A percentile compares a stretch with the other conserved stretches of the same genome.
phyloP scores from a whole-genome alignment of 75 land plant species.

The Gnetum montanum region DNA sequence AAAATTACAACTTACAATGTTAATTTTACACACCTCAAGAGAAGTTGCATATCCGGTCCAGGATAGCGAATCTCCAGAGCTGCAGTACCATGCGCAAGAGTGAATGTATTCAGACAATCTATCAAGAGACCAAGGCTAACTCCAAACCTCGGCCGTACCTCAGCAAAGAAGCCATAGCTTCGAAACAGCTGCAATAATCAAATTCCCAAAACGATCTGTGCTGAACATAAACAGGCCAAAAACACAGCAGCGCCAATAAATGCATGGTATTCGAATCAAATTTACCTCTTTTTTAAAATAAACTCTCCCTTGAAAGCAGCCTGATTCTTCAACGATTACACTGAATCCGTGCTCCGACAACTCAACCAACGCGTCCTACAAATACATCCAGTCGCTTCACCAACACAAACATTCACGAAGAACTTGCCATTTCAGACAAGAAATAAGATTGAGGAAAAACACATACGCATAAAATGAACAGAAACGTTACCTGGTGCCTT shows the following conservation, averaged over 20 bases:
- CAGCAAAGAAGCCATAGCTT: constrained; percentile 57
- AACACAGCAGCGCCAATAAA: neutral
- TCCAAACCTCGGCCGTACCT: constrained; percentile 85
- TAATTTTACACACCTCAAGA: constrained; percentile 52
- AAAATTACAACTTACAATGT: too few relatives aligned
- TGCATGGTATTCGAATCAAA: too few relatives aligned
- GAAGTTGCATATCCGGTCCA: constrained; percentile 93
- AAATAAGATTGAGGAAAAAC: too few relatives aligned
- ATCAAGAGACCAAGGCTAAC: constrained; percentile 80
- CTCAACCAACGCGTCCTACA: constrained; percentile 82
- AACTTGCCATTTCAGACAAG: neutral
- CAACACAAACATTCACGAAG: neutral
- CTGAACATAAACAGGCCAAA: neutral
- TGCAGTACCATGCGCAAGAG: constrained; percentile 42
- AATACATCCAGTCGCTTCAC: neutral
- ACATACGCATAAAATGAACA: neutral
- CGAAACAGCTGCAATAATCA: constrained; percentile 55
- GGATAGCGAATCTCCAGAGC: constrained; percentile 79
- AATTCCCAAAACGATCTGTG: neutral
- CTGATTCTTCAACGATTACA: constrained; percentile 79
- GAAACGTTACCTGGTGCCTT: constrained; percentile 56
- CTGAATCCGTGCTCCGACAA: constrained; percentile 88
- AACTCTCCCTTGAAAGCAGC: constrained; percentile 92
- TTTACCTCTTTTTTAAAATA: constrained; percentile 91
- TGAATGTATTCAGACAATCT: constrained; percentile 76